phyloP scores from a whole-genome alignment of 176 grass and related monocot genomes.

The Avena eriantha region DNA sequence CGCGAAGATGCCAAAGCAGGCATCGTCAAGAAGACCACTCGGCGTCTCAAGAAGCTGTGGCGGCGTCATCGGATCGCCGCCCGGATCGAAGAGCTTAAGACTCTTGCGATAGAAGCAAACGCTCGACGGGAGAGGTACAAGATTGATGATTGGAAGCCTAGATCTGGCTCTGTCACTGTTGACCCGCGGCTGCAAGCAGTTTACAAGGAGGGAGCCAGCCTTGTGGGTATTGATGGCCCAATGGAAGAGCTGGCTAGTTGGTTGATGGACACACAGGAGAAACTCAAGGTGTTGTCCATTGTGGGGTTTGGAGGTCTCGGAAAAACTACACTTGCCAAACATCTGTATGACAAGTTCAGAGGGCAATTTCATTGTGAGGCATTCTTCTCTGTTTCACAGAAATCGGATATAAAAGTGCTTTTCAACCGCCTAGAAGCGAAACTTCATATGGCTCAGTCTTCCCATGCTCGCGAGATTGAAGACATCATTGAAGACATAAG shows the following conservation, averaged over 20 bases:
- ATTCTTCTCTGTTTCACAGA: background rate
- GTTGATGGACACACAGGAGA: background rate
- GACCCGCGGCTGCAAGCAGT: background rate
- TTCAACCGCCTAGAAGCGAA: background rate
- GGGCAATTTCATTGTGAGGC: background rate
- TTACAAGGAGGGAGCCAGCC: background rate
- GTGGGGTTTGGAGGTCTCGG: background rate
- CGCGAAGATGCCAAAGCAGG: too few relatives aligned
- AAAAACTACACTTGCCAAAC: slow-evolving; percentile 6
- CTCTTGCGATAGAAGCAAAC: background rate
- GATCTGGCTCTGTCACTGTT: background rate
- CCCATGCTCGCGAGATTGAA: background rate
- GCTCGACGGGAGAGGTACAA: background rate
- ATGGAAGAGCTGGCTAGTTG: background rate
- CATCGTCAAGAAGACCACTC: too few relatives aligned
- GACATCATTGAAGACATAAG: background rate
- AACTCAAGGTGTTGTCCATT: background rate
- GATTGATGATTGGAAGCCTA: background rate
- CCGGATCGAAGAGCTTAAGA: background rate
- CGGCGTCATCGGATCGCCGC: background rate
- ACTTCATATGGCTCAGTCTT: background rate
- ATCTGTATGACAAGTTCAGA: background rate
- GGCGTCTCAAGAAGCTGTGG: too few relatives aligned
- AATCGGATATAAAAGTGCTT: background rate
- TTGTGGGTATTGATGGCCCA: background rate